Base-by-base conservation (phyloP, 106 monocot species). In the Amphibolis antarctica region DNA sequence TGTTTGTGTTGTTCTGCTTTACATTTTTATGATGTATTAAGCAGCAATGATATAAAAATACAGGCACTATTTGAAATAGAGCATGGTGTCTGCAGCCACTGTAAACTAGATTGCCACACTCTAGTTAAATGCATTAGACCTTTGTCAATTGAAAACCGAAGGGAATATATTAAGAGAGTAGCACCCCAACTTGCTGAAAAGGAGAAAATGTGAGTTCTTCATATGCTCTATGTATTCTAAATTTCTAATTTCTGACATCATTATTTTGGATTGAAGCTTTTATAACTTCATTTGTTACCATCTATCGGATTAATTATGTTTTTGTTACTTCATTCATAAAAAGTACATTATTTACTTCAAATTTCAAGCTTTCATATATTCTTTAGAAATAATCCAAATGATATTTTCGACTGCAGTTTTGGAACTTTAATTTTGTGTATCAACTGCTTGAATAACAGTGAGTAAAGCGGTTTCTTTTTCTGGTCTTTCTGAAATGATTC, bases 31-130 rank as follows among this genome's bases (percentile, higher is more conserved):
- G 9, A 28, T 9, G 28, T 42, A 36, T 18, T 17, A 27, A n/a
- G n/a, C 31, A 60, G 15, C 29, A 36, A 36, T 36, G 2, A 46
- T 30, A 27, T n/a, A 36, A 9, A 65, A 53, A 60, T 46, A 12
- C 77, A 96, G 94, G 89, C 71, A 72, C 86, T 98, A 31, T 98
- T 98, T 68, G 78, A 85, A 81, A 76, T 90, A 66, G 96, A 98
- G 59, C 78, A 79, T 78, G 96, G 96, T 67, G 67, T 90, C 22
- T 98, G 96, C 63, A 46, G 67, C 29, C 27, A 64, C 13, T 90
- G 96, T 75, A 84, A 87, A 44, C 75, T 98, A 22, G 96, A 98
- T 69, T 98, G 96, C 67, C 85, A 76, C 62, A 66, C 74, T 4
- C 86, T 98, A 75, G 84, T 90, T 17, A 70, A 73, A 69, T 57